Conservation (phyloP, 202 grass and related monocot genomes). For the Musa balbisiana region DNA sequence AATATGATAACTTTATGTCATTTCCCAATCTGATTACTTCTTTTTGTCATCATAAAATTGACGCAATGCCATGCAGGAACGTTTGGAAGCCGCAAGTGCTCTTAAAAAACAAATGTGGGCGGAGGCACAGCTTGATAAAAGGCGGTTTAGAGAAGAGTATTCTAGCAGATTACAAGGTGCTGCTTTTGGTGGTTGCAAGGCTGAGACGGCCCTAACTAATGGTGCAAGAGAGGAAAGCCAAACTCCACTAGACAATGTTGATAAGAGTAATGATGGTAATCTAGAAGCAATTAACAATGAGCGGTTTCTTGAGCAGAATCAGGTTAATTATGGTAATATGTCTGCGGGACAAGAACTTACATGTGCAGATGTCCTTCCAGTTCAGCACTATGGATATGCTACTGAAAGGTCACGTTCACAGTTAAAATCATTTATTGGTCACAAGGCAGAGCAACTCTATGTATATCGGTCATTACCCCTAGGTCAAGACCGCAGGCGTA, state of each 20-base stretch:
- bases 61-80: slow-evolving; percentile 53
- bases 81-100: slow-evolving; percentile 76
- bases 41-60: slow-evolving; percentile 24
- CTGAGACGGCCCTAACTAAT: slow-evolving; percentile 42
- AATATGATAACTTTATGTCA: slow-evolving; percentile 5
- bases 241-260: slow-evolving; percentile 29
- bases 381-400: slow-evolving; percentile 68
- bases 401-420: slow-evolving; percentile 77
- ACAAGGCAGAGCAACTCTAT: slow-evolving; percentile 80
- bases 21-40: slow-evolving; percentile 15
- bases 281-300: slow-evolving; percentile 29
- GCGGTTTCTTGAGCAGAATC: slow-evolving; percentile 34
- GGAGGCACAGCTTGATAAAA: slow-evolving; percentile 91
- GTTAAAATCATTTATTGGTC: slow-evolving; percentile 70
- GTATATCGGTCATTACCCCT: slow-evolving; percentile 83
- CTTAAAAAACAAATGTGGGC: slow-evolving; percentile 99
- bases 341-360: slow-evolving; percentile 29
- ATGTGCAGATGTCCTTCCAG: slow-evolving; percentile 32
- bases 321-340: slow-evolving; percentile 29
- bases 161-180: slow-evolving; percentile 44
- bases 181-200: slow-evolving; percentile 29
- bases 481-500: slow-evolving; percentile 87
- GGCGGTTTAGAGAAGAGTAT: slow-evolving; percentile 72
- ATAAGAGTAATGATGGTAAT: slow-evolving; percentile 44
- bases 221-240: slow-evolving; percentile 34